Percentiles rank a stretch among this genome's conserved stretches.
phyloP scores from a whole-genome alignment of 2,329 filamentous ascomycete species.

The Trichoderma polysporum region DNA sequence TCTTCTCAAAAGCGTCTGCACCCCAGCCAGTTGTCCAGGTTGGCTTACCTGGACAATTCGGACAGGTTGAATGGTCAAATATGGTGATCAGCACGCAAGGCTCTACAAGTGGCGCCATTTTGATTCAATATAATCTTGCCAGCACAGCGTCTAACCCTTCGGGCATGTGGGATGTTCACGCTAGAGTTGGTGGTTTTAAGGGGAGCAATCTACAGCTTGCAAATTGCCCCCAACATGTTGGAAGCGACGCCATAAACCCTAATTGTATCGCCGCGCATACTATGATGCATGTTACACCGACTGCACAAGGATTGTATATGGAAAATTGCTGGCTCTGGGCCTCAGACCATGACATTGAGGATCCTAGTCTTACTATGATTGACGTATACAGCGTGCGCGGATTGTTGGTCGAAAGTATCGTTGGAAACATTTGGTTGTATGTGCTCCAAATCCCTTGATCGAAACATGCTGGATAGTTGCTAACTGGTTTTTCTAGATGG shows the following conservation, averaged over 20 bases:
- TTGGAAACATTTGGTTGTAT: background rate
- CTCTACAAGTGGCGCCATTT: constrained; percentile 63
- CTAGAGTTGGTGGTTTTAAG: constrained; percentile 70
- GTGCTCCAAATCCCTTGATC: no score
- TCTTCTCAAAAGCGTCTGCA: constrained; percentile 52
- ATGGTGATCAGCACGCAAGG: constrained; percentile 70
- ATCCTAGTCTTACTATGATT: constrained; percentile 46
- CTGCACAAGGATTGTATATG: constrained; percentile 40
- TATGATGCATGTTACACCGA: constrained; percentile 43
- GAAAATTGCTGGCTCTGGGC: constrained; percentile 50
- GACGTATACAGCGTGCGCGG: constrained; percentile 55
- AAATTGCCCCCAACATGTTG: constrained; percentile 59
- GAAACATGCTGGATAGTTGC: no score
- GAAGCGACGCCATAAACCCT: constrained; percentile 30
- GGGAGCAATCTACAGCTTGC: constrained; percentile 68
- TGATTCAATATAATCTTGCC: constrained; percentile 72
- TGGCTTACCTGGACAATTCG: constrained; percentile 61
- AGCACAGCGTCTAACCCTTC: constrained; percentile 36
- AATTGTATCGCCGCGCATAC: constrained; percentile 45
- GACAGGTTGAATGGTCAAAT: constrained; percentile 69
- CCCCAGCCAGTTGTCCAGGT: constrained; percentile 67
- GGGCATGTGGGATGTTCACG: constrained; percentile 75
- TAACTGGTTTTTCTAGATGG: constrained; percentile 6
- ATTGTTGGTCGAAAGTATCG: constrained; percentile 37
- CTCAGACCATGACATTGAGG: constrained; percentile 57